Evolutionary conservation across 352 stramenopile species (phyloP).

Genomic region (Saprolegnia parasitica): DNA sequence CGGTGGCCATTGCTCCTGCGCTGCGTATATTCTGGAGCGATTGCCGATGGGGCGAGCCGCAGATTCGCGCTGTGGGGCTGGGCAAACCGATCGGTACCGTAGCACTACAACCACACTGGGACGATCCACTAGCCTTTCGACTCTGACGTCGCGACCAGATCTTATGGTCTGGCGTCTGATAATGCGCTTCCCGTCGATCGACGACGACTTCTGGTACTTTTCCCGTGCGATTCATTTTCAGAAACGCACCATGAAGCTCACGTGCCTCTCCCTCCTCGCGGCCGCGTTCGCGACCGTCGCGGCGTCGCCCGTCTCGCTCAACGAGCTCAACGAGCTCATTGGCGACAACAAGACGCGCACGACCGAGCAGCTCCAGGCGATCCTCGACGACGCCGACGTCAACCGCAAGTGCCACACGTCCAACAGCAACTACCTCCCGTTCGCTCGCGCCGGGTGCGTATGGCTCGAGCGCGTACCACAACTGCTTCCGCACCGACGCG

Average conservation of each 20-base stretch:
- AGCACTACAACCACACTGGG: no score
- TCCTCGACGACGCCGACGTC: constrained; percentile 10
- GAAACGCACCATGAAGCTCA: constrained; percentile 4
- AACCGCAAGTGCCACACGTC: constrained; percentile 20
- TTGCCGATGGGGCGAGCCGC: no score
- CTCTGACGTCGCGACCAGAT: no score
- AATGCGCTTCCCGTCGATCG: no score
- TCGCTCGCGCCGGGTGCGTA: constrained; percentile 28
- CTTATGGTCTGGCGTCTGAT: no score
- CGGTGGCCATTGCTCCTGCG: no score
- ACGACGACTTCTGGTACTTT: no score
- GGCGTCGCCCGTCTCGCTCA: not conserved
- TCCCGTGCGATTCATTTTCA: no score
- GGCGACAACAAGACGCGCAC: not conserved
- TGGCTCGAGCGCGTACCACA: constrained; percentile 32
- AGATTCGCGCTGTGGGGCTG: no score
- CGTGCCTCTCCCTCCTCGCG: not conserved
- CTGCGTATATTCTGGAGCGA: no score
- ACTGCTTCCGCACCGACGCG: constrained; percentile 34
- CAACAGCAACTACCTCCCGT: constrained; percentile 17
- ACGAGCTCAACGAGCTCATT: not conserved
- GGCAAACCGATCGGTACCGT: no score
- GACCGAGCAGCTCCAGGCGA: constrained; percentile 1
- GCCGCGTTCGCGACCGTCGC: not conserved
- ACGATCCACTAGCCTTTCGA: no score